A percentile compares a stretch with the other conserved stretches of the same genome.
phyloP scores from a whole-genome alignment of 2,329 filamentous ascomycete species.

The Epichloe bromicola region DNA sequence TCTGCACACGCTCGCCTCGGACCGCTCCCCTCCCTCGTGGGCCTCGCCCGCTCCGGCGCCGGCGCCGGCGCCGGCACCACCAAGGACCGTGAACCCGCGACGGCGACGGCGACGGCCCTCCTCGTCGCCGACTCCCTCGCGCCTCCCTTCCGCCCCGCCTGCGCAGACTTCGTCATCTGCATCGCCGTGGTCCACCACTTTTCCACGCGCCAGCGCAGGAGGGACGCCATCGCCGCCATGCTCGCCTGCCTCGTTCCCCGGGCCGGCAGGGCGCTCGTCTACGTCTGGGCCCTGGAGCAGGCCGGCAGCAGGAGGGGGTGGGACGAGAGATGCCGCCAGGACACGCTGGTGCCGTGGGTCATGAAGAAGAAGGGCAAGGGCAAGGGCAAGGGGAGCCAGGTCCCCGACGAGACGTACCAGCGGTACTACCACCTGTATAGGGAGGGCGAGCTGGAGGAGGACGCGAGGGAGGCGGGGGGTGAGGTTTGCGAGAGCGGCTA shows the following conservation, averaged over 20 bases:
- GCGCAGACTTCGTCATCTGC: constrained; percentile 74
- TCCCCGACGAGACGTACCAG: constrained; percentile 51
- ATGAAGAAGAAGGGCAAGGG: constrained; percentile 25
- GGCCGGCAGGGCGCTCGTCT: constrained; percentile 64
- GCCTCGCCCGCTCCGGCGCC: constrained; percentile 18
- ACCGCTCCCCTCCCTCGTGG: constrained; percentile 55
- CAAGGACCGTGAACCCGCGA: too few relatives aligned
- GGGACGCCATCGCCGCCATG: constrained; percentile 59
- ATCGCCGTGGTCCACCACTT: constrained; percentile 93
- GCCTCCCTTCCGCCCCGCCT: constrained; percentile 57
- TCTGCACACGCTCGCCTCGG: constrained; percentile 72
- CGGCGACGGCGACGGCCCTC: too few relatives aligned
- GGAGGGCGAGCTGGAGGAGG: constrained; percentile 72
- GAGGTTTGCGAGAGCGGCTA: constrained; percentile 69
- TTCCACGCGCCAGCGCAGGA: constrained; percentile 60
- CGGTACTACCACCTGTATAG: constrained; percentile 91
- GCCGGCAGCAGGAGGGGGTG: constrained; percentile 74
- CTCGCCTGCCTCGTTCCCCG: constrained; percentile 47
- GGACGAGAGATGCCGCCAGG: constrained; percentile 72
- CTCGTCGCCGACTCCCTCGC: constrained; percentile 63
- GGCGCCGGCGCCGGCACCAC: constrained; percentile 19
- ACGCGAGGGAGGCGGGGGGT: constrained; percentile 64
- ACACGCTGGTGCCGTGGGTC: constrained; percentile 94
- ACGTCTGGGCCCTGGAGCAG: constrained; percentile 95
- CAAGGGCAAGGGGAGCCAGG: constrained; percentile 12